Evolutionary conservation across 2,329 filamentous ascomycete species (phyloP).

Genomic region (Penicillium sp.): DNA sequence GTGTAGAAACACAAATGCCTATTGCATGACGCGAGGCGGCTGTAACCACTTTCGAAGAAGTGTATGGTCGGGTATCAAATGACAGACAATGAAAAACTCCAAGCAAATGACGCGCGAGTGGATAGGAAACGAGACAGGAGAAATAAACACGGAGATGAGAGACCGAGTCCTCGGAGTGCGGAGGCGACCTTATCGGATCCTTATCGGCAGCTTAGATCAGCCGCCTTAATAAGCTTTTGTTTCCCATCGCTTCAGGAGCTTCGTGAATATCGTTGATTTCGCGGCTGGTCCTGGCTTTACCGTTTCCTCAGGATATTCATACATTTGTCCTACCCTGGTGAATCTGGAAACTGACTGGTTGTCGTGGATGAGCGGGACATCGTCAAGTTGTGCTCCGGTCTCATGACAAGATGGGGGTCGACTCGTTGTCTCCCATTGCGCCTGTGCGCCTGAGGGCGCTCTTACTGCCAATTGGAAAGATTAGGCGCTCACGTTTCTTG

Average conservation of each 20-base stretch:
- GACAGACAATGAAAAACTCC: not conserved
- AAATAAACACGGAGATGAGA: not conserved
- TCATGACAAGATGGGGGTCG: constrained; percentile 71
- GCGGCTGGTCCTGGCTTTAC: not conserved
- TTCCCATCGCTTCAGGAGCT: constrained; percentile 13
- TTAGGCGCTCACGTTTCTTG: constrained; percentile 74
- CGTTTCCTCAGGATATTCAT: not conserved
- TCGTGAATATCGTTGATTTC: constrained; percentile 4
- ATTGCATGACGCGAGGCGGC: not conserved
- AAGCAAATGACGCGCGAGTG: not conserved
- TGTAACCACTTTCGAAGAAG: not conserved
- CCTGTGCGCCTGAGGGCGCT: constrained; percentile 86
- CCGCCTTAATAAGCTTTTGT: constrained; percentile 8
- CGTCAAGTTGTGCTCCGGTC: constrained; percentile 30
- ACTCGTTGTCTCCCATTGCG: constrained; percentile 84
- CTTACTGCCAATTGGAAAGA: constrained; percentile 78
- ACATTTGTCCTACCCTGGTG: not conserved
- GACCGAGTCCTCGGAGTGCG: constrained; percentile 14
- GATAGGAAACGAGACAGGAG: not conserved
- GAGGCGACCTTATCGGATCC: constrained; percentile 14
- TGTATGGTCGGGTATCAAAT: not conserved
- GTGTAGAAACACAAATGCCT: constrained; percentile 5
- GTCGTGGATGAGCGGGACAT: constrained; percentile 31
- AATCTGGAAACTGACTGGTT: constrained; percentile 18
- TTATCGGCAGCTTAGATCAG: constrained; percentile 21